These are phyloP conservation scores for Xylariaceae sp. DNA, from an alignment of 2,329 filamentous ascomycete species.

Conservation along the genomic window DNA sequence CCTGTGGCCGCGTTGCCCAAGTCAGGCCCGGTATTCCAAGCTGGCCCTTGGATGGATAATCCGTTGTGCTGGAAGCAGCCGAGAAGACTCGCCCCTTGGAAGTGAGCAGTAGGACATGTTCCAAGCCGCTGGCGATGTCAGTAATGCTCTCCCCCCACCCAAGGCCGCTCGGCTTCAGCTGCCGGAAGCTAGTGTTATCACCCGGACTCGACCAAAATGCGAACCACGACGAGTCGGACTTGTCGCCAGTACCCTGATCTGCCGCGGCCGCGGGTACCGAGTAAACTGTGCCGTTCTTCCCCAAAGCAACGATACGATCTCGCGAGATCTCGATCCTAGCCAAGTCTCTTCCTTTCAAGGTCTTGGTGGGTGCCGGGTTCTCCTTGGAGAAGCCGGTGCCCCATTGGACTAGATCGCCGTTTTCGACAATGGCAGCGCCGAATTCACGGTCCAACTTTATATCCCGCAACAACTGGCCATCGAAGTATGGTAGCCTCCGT, in stretches of 20 bases:
- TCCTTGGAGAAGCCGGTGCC: slow-evolving; percentile 66
- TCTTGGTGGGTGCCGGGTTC: slow-evolving; percentile 56
- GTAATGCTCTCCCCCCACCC: slow-evolving; percentile 64
- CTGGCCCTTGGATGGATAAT: slow-evolving; percentile 77
- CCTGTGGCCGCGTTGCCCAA: slow-evolving; percentile 69
- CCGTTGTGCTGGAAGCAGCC: slow-evolving; percentile 69
- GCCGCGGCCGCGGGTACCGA: slow-evolving; percentile 69
- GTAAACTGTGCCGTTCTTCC: slow-evolving; percentile 69
- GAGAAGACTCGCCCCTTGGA: slow-evolving; percentile 81
- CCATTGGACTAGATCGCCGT: slow-evolving; percentile 89
- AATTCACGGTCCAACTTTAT: slow-evolving; percentile 77
- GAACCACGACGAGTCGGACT: slow-evolving; percentile 62
- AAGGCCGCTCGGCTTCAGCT: slow-evolving; percentile 57
- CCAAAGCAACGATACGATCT: slow-evolving; percentile 76
- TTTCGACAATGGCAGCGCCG: slow-evolving; percentile 79
- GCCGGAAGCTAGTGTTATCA: slow-evolving; percentile 60
- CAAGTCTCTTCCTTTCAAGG: slow-evolving; percentile 75
- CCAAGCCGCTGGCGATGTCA: slow-evolving; percentile 68
- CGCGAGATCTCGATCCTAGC: slow-evolving; percentile 67
- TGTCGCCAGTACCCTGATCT: slow-evolving; percentile 61
- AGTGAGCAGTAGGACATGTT: slow-evolving; percentile 82
- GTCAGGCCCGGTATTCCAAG: slow-evolving; percentile 77
- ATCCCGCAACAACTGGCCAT: slow-evolving; percentile 76
- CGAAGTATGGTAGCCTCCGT: slow-evolving; percentile 70
- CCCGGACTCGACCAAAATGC: slow-evolving; percentile 59